A percentile compares a stretch with the other conserved stretches of the same genome.
Evolutionary conservation across 257 asterid species (phyloP).

Genomic region (Verbascum thapsus): DNA sequence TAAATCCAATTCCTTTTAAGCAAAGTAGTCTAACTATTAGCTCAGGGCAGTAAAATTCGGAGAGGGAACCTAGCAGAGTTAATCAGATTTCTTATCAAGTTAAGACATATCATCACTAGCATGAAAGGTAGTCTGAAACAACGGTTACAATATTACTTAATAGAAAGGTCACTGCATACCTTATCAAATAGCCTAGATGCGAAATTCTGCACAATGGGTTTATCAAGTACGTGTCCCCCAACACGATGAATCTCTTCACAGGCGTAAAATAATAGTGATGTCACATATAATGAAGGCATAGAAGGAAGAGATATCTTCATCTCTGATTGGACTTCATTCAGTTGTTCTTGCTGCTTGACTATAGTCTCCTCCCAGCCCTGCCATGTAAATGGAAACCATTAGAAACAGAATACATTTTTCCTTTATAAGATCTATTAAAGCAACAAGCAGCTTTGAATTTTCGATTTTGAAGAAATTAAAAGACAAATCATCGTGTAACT

Average conservation of each 20-base stretch:
- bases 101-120: neutral
- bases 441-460: constrained; percentile 1
- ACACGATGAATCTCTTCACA: constrained; percentile 95
- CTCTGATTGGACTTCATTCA: constrained; percentile 68
- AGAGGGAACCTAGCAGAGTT: constrained; percentile 9
- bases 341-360: constrained; percentile 83
- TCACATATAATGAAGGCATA: constrained; percentile 84
- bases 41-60: constrained; percentile 11
- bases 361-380: constrained; percentile 99
- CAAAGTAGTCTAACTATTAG: constrained; percentile 9
- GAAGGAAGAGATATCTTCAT: constrained; percentile 93
- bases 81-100: constrained; percentile 22
- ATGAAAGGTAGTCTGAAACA: constrained; percentile 6
- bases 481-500: constrained; percentile 20
- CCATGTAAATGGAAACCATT: constrained; percentile 31
- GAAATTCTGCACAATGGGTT: constrained; percentile 76
- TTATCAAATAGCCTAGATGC: constrained; percentile 70
- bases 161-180: constrained; percentile 49
- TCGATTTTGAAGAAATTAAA: constrained; percentile 12
- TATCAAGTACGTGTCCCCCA: constrained; percentile 97
- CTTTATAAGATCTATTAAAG: constrained; percentile 15
- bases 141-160: constrained; percentile 6
- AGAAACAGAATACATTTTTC: constrained; percentile 25
- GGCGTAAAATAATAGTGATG: constrained; percentile 76
- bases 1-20: neutral